Base-by-base conservation (phyloP, 2,329 filamentous ascomycete genomes). In the Fusarium sacchari region DNA sequence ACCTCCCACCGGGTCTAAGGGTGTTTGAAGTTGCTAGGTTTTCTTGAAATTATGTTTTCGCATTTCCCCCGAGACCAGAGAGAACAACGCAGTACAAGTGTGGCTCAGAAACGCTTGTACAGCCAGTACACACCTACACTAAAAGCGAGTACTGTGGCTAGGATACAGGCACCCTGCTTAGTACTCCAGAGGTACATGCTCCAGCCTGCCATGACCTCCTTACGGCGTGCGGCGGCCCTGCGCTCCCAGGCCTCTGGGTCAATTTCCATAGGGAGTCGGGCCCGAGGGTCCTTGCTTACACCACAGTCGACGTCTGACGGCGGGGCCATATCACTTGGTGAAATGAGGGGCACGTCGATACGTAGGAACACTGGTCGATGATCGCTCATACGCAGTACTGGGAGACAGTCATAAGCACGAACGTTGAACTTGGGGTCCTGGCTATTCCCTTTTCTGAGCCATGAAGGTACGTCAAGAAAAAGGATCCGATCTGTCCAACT, bases 401-500 rank as follows among this genome's bases (percentile, higher is more conserved):
- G 94, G 34, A 98, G 85, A 22, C 93, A 90, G 22, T 90, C 87
- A 81, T 98, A 98, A 30, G 90, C 85, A 30, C 84, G 82, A n/a
- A 94, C 86, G 13, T 85, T 80, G 40, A 90, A 83, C 39, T 78
- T 76, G 15, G 76, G 76, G 9, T 71, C 60, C 52, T 65, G 24
- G 61, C 62, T 46, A 24, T 56, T 43, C 40, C 65, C 65, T 37
- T 73, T 80, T 77, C 81, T 81, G 43, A 86, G 79, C 87, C 88
- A 91, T 28, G 81, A 81, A 26, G 88, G 90, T 28, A 88, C 83
- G 58, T 92, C 89, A 7, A 96, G 85, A 81, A 91, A 98, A 26
- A 98, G 85, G 26, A 98, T 92, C 7, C 96, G 90, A 82, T 98
- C 96, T 78, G 95, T 97, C 96, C 96, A 98, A 78, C 92, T 92